Evolutionary conservation across 306 rosid genomes (phyloP), one percentile per base, ranked within the genome.

Genomic region (Cucurbita argyrosperma): DNA sequence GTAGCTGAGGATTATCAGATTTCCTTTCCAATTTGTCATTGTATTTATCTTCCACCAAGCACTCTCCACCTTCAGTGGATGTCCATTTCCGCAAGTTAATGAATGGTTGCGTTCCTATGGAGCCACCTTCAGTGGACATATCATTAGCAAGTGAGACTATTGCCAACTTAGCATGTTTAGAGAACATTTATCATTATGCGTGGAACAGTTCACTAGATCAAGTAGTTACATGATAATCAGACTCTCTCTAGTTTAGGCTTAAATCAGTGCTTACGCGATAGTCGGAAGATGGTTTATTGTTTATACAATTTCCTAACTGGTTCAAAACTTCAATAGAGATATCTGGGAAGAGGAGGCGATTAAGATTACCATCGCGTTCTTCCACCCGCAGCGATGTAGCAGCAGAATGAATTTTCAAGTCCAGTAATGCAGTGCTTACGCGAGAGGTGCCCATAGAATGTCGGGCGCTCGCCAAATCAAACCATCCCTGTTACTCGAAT

Each of bases 391-490:
- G 49, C 11, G 84, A 64, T 11, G 98, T 89, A 65, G 90, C 56
- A 55, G 97, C 97, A 63, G 95, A 39, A 78, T 87, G 92, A 12
- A 51, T 21, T 60, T 91, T 94, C 78, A 91, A 82, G 79, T 94
- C 87, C 88, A 94, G 82, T 70, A 91, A 47, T 35, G 91, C 79
- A 77, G 84, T 76, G 76, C 81, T 94, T 61, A 91, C 72, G 11
- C 97, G 92, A 10, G 87, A 84, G n/a, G 82, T 82, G 49, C 96
- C 99, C 99, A 91, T 94, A 61, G 99, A 91, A 83, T 86, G 87
- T 37, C 91, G 84, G 53, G 96, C 97, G 79, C 96, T 85, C 0
- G 96, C 96, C 58, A 94, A 81, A 19, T 94, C 97, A 68, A 91
- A 59, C 97, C 97, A 94, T 58, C 92, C 99, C 99, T 94, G 83